Evolutionary conservation across 2,329 filamentous ascomycete species (phyloP).

Genomic region (Cryoendolithus antarcticus): DNA sequence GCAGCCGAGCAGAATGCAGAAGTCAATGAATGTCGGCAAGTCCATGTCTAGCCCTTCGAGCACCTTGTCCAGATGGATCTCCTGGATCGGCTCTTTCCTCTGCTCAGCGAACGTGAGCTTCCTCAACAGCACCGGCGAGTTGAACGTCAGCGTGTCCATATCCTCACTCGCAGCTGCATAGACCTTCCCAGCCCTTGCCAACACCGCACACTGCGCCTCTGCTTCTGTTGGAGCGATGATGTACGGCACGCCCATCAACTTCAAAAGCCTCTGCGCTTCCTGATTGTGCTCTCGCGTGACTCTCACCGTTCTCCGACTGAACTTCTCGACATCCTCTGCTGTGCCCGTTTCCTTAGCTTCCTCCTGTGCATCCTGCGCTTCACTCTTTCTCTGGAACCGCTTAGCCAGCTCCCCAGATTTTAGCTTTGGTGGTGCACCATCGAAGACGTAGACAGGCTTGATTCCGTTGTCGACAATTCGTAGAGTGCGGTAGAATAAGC

Average conservation of each 20-base stretch:
- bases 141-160: constrained; percentile 97
- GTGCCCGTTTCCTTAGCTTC: constrained; percentile 97
- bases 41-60: constrained; percentile 84
- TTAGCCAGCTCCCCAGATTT: constrained; percentile 96
- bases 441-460: constrained; percentile 96
- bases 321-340: constrained; percentile 95
- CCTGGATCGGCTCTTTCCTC: constrained; percentile 92
- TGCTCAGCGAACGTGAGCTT: constrained; percentile 97
- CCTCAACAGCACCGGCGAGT: constrained; percentile 77
- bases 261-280: constrained; percentile 81
- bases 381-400: constrained; percentile 86
- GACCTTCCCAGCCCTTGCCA: constrained; percentile 85
- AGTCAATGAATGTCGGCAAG: constrained; percentile 80
- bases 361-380: constrained; percentile 79
- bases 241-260: constrained; percentile 91
- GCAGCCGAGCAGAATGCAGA: constrained; percentile 94
- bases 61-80: constrained; percentile 79
- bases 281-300: constrained; percentile 96
- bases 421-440: constrained; percentile 89
- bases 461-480: constrained; percentile 98
- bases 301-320: constrained; percentile 80
- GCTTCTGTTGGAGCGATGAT: constrained; percentile 94
- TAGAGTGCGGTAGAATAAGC: constrained; percentile 97
- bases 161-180: constrained; percentile 95
- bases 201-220: constrained; percentile 85